Base-by-base conservation (phyloP, 306 rosid genomes). In the Vigna hirtella region DNA sequence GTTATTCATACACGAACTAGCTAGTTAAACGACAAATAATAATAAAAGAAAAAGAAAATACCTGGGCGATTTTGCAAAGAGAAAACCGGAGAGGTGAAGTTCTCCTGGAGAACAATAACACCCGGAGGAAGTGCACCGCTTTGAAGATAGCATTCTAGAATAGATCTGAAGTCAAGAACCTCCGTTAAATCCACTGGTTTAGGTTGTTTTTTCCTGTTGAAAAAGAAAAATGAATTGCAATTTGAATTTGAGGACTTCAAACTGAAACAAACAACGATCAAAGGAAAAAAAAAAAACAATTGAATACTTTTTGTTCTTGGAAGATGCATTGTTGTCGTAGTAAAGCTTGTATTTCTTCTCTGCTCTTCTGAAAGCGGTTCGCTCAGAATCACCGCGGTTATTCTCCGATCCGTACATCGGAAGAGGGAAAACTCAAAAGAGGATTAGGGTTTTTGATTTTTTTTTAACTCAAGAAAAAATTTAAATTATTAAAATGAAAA, bases 261-360 rank as follows among this genome's bases (percentile, higher is more conserved):
- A 74, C 36, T 56, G 50, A 34, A 68, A 47, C 10, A 16, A 57
- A 13, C 14, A 9, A n/a, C 10, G 10, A 36, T 57, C 3, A 68
- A 45, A 18, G 7, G 2, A 32, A 36, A 17, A 0, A 38, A n/a
- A 0, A 38, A 43, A 73, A 32, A 4, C 22, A 58, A 5, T 32
- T 2, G 53, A 24, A 28, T 88, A 92, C 97, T 86, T 94, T 74
- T 83, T 86, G 85, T 88, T 94, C 79, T 79, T 86, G 83, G 81
- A 84, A 18, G 85, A 82, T 45, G 82, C 81, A 80, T 88, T 78
- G 86, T 57, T 87, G 48, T 91, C 93, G 83, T 87, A 95, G 74
- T 90, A 95, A 49, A 95, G 91, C 90, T 95, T 92, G 90, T 92
- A 92, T 34, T 92, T 87, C 97, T 95, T 95, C 88, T 95, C 98